phyloP scores from a whole-genome alignment of 805 yeast species.

The Candida xyloterini region DNA sequence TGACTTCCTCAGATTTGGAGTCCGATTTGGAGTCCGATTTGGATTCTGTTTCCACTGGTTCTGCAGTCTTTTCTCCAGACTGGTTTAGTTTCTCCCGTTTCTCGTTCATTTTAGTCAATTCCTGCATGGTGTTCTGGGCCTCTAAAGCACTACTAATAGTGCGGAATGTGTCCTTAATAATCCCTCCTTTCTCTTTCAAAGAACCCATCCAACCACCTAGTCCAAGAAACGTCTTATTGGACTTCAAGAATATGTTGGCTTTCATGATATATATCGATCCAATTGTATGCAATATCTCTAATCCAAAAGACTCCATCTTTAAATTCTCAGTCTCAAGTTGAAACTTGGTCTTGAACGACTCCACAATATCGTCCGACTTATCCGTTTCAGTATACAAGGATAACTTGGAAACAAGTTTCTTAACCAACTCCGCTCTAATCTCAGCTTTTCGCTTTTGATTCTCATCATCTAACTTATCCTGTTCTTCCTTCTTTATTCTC shows the following conservation, averaged over 20 bases:
- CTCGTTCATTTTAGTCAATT: constrained; percentile 71
- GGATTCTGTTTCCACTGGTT: background rate
- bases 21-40: constrained; percentile 17
- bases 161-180: constrained; percentile 78
- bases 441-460: constrained; percentile 57
- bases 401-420: constrained; percentile 47
- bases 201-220: constrained; percentile 79
- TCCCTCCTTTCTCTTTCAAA: constrained; percentile 79
- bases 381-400: constrained; percentile 52
- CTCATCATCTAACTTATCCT: constrained; percentile 73
- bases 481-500: constrained; percentile 46
- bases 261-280: constrained; percentile 76
- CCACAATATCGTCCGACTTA: constrained; percentile 57
- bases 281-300: constrained; percentile 78
- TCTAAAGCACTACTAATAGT: constrained; percentile 83
- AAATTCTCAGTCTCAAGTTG: constrained; percentile 68
- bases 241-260: constrained; percentile 67
- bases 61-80: constrained; percentile 25
- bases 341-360: constrained; percentile 51
- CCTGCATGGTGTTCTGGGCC: constrained; percentile 76
- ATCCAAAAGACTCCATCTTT: constrained; percentile 93
- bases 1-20: constrained; percentile 7
- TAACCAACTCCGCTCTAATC: constrained; percentile 48
- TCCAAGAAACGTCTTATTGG: constrained; percentile 76
- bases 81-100: constrained; percentile 30